phyloP scores from a whole-genome alignment of 768 basidiomycete species.

The Suillus plorans region DNA sequence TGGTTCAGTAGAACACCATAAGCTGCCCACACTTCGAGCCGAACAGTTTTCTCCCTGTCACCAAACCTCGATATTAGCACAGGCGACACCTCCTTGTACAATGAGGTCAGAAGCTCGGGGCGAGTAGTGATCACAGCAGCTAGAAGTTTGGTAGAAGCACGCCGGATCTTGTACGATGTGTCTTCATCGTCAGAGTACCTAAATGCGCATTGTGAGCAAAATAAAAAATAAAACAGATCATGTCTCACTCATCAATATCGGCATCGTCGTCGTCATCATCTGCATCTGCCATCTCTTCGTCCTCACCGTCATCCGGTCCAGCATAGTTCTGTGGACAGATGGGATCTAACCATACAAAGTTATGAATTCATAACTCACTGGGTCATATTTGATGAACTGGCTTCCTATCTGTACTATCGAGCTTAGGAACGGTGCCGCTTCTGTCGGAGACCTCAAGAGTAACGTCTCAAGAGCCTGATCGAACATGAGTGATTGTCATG shows the following conservation, averaged over 20 bases:
- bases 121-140: conserved; percentile 85
- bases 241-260: conserved; percentile 72
- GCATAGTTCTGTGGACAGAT: conserved; percentile 67
- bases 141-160: conserved; percentile 89
- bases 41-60: conserved; percentile 94
- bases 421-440: conserved; percentile 71
- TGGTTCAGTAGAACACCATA: conserved; percentile 82
- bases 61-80: conserved; percentile 88
- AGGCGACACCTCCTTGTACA: conserved; percentile 86
- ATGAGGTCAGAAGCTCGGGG: conserved; percentile 75
- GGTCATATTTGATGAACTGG: conserved; percentile 89
- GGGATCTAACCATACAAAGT: not conserved
- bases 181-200: conserved; percentile 99
- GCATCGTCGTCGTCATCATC: conserved; percentile 75
- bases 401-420: conserved; percentile 69
- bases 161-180: conserved; percentile 95
- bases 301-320: conserved; percentile 64
- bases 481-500: conserved; percentile 15
- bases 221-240: not conserved
- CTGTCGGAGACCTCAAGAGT: conserved; percentile 79
- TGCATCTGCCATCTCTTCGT: conserved; percentile 57
- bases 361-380: conserved; percentile 44
- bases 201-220: conserved; percentile 5
- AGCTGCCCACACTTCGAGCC: conserved; percentile 88
- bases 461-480: conserved; percentile 81